These are phyloP conservation scores for Ensete ventricosum DNA, from an alignment of 176 grass and related monocot species.

Conservation along the genomic window DNA sequence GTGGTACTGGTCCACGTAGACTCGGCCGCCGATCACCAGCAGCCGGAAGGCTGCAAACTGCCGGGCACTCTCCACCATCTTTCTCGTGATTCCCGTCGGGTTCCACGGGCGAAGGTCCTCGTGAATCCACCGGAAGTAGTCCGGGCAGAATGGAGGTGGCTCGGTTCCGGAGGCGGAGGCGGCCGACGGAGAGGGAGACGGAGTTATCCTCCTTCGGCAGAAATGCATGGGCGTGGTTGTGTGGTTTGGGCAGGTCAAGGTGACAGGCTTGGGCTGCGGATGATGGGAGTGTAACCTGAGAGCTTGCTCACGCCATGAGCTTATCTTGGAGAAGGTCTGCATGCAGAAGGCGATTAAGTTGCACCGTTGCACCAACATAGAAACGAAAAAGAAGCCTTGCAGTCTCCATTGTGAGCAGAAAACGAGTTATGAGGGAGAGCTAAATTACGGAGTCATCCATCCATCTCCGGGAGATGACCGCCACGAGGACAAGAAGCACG, in stretches of 20 bases:
- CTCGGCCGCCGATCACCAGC: conserved; percentile 34
- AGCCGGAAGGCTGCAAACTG: conserved; percentile 42
- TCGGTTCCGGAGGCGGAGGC: not conserved
- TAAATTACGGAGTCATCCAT: not conserved
- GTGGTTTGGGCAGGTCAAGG: conserved; percentile 21
- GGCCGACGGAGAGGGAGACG: not conserved
- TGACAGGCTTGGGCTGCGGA: not conserved
- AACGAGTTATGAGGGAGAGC: not conserved
- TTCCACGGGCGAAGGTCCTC: conserved; percentile 51
- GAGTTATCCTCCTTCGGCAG: not conserved
- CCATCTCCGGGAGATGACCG: not conserved
- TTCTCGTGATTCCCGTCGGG: conserved; percentile 42
- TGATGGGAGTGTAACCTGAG: not conserved
- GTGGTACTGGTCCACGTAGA: conserved; percentile 48
- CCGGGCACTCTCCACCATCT: conserved; percentile 36
- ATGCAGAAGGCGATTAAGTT: not conserved
- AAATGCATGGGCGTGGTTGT: not conserved
- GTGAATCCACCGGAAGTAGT: conserved; percentile 33
- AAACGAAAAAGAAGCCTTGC: not conserved
- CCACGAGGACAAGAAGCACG: not conserved
- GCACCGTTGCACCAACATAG: too few relatives aligned
- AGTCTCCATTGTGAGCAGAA: too few relatives aligned
- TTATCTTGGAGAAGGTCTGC: not conserved
- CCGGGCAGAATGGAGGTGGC: not conserved
- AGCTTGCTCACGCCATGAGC: not conserved